Base-by-base conservation (phyloP, 2,329 filamentous ascomycete species). In the Fusarium paranaense region DNA sequence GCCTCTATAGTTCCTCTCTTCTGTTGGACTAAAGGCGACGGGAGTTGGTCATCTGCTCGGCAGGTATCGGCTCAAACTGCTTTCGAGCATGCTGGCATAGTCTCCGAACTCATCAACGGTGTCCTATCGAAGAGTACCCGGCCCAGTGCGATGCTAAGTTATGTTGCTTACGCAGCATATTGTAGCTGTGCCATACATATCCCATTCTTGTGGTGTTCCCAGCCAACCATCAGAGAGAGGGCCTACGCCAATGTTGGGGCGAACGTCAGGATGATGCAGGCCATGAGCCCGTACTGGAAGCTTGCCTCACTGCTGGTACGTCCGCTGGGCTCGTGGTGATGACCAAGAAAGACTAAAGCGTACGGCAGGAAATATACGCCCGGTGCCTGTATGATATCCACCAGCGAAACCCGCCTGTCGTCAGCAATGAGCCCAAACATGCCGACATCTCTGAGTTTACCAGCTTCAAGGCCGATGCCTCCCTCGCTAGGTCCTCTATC, bases 1-100 rank as follows among this genome's bases (percentile, higher is more conserved):
- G 64, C 76, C 2, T 77, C 74, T 1, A 72, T 77, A 14, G 71
- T 78, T 4, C 76, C 76, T 5, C 54, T 78, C 4, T 78, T 76
- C 58, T 78, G 66, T 20, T 75, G 74, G 69, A 45, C 64, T 14
- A 10, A 64, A 5, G 45, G 58, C 9, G 71, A 74, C 9, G 60
- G 59, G 10, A 35, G 10, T 6, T 72, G 64, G 56, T 22, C 65
- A 4, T 66, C 63, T 9, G 73, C 72, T 4, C 67, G 69, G 14
- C 72, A 75, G 50, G n/a, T 78, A 18, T 78, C 75, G 2, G 75
- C 75, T 1, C 75, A 76, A 37, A 62, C 59, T 2, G 75, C 75
- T 5, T 74, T 76, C 18, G 72, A 78, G 25, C 69, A 78, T 20
- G 73, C 74, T 4, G 62, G 64, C 27, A n/a, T n/a, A 13, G 47